Conservation (phyloP, 2,329 filamentous ascomycete species). For the Fusarium drepaniforme region DNA sequence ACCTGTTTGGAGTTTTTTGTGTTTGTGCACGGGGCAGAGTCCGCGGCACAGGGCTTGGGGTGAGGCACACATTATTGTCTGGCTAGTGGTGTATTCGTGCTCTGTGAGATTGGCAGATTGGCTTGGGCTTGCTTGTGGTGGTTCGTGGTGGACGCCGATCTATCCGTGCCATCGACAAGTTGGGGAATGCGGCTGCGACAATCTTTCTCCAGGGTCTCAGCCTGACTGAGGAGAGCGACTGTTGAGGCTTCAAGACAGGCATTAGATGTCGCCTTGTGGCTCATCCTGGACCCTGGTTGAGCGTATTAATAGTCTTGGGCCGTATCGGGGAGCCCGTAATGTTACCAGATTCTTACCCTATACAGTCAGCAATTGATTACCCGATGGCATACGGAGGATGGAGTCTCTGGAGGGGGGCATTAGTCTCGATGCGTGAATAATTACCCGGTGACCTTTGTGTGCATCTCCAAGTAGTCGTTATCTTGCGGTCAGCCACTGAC, state of each 20-base stretch:
- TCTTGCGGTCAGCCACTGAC: slow-evolving; percentile 1
- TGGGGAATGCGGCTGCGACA: slow-evolving; percentile 4
- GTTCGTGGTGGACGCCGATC: slow-evolving; percentile 21
- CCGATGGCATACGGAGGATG: background rate
- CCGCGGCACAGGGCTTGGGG: background rate
- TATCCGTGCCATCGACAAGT: slow-evolving; percentile 18
- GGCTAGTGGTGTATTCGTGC: background rate
- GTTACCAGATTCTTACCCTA: background rate
- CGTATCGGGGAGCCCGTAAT: background rate
- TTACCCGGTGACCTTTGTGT: background rate
- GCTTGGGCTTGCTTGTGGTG: background rate
- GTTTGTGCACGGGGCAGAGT: background rate
- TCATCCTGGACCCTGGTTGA: background rate
- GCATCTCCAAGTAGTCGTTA: background rate
- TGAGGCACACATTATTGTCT: background rate
- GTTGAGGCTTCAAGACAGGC: background rate
- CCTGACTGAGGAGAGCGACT: background rate
- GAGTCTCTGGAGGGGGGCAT: background rate
- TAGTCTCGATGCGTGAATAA: background rate
- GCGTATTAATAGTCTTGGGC: background rate
- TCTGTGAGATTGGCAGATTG: slow-evolving; percentile 1
- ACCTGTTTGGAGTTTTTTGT: background rate
- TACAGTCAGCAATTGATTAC: background rate
- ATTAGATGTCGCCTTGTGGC: background rate
- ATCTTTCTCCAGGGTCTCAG: slow-evolving; percentile 2